Base-by-base conservation (phyloP, 164 flowering plant species). In the Tetrastigma voinierianum region DNA sequence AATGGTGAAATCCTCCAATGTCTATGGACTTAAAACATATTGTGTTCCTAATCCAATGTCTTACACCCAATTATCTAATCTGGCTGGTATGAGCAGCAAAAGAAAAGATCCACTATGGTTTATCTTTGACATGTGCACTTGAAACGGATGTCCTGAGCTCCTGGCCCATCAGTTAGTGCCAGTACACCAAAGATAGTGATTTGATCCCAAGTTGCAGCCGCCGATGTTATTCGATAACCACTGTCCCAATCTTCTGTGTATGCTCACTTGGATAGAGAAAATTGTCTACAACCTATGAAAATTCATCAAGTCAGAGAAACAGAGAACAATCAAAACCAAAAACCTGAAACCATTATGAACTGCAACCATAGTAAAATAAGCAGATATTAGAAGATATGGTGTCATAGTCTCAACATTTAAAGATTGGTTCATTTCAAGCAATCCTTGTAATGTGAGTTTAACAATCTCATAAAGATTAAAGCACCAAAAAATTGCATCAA, bases 261-360 rank as follows among this genome's bases (percentile, higher is more conserved):
- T 86, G 24, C 97, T 91, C 97, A 67, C 95, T 91, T 45, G 97
- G 97, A 72, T 89, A 91, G 1, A 87, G 89, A 83, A 89, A 91
- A 86, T 91, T n/a, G 89, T 94, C 97, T 91, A 53, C 13, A 10
- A 91, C 97, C 97, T 91, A 54, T n/a, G 9, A 40, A 55, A 49
- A 11, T 11, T 11, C 55, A 60, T 32, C 48, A 57, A 78, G 40
- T 21, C 12, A 19, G 61, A 54, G 55, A 24, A 3, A 59, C 32
- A 62, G 16, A 15, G 7, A 61, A 40, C 10, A 43, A 4, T 6
- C 51, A 68, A 14, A 64, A 6, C 43, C 46, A 25, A 58, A 51
- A 60, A 2, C 4, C 21, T 18, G 23, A 11, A 18, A 43, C 25
- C 10, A 13, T 44, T n/a, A 13, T 52, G 40, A 32, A 32, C 40